Percentiles rank a stretch among this genome's conserved stretches.
Evolutionary conservation across 2,329 filamentous ascomycete genomes (phyloP).

Genomic region (Penicillium sp.): DNA sequence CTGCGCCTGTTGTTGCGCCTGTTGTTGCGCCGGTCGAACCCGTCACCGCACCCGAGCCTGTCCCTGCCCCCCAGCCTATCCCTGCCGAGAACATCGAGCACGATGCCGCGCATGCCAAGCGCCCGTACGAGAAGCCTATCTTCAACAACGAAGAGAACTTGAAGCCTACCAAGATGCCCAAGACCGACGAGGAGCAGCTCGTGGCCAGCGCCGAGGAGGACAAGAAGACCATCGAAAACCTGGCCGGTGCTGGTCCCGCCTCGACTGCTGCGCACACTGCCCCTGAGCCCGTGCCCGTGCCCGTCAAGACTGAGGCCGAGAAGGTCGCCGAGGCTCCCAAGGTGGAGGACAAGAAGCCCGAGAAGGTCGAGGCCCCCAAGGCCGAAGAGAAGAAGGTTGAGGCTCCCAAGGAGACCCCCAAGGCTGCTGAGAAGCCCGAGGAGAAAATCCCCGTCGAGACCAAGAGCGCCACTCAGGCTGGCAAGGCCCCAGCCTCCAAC

Average conservation of each 20-base stretch:
- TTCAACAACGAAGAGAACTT: conserved; percentile 30
- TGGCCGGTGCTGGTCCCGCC: conserved; percentile 23
- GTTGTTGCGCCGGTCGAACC: conserved; percentile 8
- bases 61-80: conserved; percentile 3
- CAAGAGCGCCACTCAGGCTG: conserved; percentile 7
- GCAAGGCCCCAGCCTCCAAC: conserved; percentile 13
- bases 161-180: conserved; percentile 39
- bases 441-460: conserved; percentile 11
- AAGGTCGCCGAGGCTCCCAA: conserved; percentile 4
- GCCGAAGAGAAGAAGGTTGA: conserved; percentile 7
- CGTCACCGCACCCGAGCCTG: too few species aligned
- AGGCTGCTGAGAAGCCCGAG: conserved; percentile 3
- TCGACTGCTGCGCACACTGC: conserved; percentile 21
- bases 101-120: conserved; percentile 31
- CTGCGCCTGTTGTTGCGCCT: conserved; percentile 7
- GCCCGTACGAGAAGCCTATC: conserved; percentile 38
- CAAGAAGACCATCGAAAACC: conserved; percentile 17
- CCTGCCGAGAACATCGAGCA: conserved; percentile 12
- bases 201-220: conserved; percentile 15
- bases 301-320: conserved; percentile 5
- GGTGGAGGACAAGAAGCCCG: not conserved
- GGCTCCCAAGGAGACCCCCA: conserved; percentile 7
- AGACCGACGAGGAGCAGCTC: conserved; percentile 32
- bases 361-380: conserved; percentile 2
- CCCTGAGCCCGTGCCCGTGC: conserved; percentile 20